Percentiles rank a stretch among this genome's conserved stretches.
These are phyloP conservation scores for Wickerhamomyces sp. DNA, from an alignment of 1,139 yeast genomes.

Conservation along the genomic window DNA sequence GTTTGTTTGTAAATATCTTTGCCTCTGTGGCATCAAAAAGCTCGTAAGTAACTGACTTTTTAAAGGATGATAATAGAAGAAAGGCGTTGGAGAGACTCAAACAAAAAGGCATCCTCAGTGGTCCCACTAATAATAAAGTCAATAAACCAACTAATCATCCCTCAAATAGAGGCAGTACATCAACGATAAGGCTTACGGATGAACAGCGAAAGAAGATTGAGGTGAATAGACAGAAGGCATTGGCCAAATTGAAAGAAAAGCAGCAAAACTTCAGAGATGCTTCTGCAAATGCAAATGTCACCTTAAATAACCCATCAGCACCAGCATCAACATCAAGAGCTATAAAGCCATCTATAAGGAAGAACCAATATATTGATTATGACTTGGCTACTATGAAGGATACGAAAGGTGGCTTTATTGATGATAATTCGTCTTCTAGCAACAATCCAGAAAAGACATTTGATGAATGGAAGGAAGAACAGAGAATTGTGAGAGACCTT, in stretches of 20 bases:
- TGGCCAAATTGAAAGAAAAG: conserved; percentile 43
- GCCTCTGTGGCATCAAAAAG: too few species aligned
- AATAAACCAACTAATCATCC: conserved; percentile 18
- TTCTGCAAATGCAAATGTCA: conserved; percentile 12
- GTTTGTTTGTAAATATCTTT: too few species aligned
- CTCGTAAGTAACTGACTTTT: neutral
- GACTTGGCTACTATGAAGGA: conserved; percentile 90
- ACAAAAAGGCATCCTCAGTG: conserved; percentile 34
- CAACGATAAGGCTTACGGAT: conserved; percentile 34
- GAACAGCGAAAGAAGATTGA: conserved; percentile 53
- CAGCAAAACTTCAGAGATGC: conserved; percentile 27
- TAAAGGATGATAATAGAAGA: conserved; percentile 52
- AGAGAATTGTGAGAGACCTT: conserved; percentile 46
- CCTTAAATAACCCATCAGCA: too few species aligned
- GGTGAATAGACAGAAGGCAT: conserved; percentile 53
- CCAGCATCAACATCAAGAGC: too few species aligned
- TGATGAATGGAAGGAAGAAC: conserved; percentile 76
- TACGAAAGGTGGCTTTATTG: conserved; percentile 81
- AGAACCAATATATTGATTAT: conserved; percentile 80
- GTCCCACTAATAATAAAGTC: conserved; percentile 19
- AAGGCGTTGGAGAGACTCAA: conserved; percentile 55
- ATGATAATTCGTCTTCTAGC: conserved; percentile 24
- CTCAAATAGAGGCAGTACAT: conserved; percentile 20
- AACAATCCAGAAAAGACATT: conserved; percentile 42
- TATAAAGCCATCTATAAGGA: conserved; percentile 38